Evolutionary conservation across 2,329 filamentous ascomycete genomes (phyloP).

Genomic region (Neoscytalidium dimidiatum): DNA sequence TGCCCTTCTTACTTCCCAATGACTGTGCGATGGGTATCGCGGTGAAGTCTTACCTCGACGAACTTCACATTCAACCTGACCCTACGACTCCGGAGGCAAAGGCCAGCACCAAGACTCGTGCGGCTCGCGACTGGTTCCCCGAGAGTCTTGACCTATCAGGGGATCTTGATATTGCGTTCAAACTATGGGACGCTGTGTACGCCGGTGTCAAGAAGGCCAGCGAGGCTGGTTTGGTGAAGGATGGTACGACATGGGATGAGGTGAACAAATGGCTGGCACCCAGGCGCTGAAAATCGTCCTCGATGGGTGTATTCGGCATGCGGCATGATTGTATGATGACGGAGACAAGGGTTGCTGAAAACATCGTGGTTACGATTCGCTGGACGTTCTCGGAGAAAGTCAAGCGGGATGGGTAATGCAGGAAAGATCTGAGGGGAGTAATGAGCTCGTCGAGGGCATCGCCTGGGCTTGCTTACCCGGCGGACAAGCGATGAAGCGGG

Average conservation of each 20-base stretch:
- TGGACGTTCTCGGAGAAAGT: background rate
- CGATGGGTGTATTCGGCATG: background rate
- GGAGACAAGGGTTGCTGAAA: background rate
- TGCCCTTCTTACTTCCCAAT: slow-evolving; percentile 70
- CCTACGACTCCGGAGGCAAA: slow-evolving; percentile 53
- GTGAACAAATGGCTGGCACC: slow-evolving; percentile 59
- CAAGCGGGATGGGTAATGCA: background rate
- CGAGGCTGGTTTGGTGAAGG: slow-evolving; percentile 46
- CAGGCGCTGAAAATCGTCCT: slow-evolving; percentile 5
- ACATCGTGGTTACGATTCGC: background rate
- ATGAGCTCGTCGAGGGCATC: background rate
- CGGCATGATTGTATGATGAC: background rate
- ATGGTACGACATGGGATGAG: slow-evolving; percentile 58
- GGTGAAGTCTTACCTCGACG: slow-evolving; percentile 77
- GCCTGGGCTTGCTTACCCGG: background rate
- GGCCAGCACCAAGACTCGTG: slow-evolving; percentile 46
- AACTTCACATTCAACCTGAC: slow-evolving; percentile 62
- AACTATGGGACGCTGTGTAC: slow-evolving; percentile 66
- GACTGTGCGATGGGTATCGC: slow-evolving; percentile 78
- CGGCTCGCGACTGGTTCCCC: slow-evolving; percentile 53
- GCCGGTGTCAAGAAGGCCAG: slow-evolving; percentile 59
- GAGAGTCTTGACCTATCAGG: slow-evolving; percentile 59
- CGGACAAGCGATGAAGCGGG: background rate
- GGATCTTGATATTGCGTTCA: slow-evolving; percentile 62
- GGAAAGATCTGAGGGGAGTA: background rate